phyloP scores from a whole-genome alignment of 2,329 filamentous ascomycete species.

The Hymenoscyphus infarciens region DNA sequence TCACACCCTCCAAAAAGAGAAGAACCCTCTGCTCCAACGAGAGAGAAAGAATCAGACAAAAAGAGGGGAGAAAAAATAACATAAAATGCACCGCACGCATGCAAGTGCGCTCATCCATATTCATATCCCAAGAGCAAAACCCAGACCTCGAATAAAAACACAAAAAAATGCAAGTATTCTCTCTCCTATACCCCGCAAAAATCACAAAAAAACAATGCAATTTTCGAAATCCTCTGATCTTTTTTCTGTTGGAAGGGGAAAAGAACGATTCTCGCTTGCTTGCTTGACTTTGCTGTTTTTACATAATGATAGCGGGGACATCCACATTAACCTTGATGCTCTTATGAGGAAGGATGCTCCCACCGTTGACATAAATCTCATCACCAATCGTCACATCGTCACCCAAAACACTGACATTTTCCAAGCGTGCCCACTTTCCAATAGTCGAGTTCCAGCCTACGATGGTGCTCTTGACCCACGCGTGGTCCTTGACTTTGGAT shows the following conservation, averaged over 20 bases:
- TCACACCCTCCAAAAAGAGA: no score
- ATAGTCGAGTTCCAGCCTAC: slow-evolving; percentile 98
- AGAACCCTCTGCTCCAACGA: no score
- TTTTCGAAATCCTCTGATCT: no score
- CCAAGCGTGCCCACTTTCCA: slow-evolving; percentile 90
- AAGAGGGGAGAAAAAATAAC: no score
- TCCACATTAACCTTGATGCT: slow-evolving; percentile 98
- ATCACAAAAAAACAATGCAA: no score
- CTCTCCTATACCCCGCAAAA: no score
- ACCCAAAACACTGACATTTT: slow-evolving; percentile 96
- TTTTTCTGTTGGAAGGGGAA: not conserved
- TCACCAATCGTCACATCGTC: slow-evolving; percentile 98
- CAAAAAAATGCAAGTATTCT: no score
- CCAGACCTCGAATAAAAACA: no score
- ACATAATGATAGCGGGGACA: slow-evolving; percentile 67
- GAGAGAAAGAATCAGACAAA: no score
- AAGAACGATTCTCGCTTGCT: not conserved
- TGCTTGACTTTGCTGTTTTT: slow-evolving; percentile 29
- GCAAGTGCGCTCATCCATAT: no score
- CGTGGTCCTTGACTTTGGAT: slow-evolving; percentile 96
- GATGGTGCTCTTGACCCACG: slow-evolving; percentile 98
- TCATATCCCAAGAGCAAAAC: no score
- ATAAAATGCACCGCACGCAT: no score
- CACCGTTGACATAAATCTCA: slow-evolving; percentile 97
- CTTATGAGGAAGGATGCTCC: slow-evolving; percentile 94